Evolutionary conservation across 495 filamentous ascomycete genomes (phyloP).

Genomic region (Geoglossum glabrum): DNA sequence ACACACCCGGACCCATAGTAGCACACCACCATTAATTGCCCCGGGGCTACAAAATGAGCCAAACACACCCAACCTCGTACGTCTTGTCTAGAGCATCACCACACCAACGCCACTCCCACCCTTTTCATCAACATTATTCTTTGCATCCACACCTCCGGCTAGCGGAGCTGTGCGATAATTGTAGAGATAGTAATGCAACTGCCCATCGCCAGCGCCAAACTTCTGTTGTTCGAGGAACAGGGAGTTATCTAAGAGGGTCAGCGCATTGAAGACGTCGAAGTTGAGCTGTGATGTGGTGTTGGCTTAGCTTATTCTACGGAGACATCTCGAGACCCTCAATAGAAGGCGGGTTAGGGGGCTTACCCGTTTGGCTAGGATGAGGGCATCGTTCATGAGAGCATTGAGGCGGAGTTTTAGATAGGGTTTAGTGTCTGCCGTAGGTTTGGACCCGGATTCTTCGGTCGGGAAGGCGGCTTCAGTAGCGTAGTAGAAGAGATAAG

Average conservation of each 20-base stretch:
- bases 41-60: too few relatives aligned
- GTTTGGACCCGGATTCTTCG: conserved; percentile 17
- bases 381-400: conserved; percentile 56
- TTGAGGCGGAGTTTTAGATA: conserved; percentile 54
- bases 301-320: not conserved
- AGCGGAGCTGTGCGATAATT: conserved; percentile 79
- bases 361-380: conserved; percentile 71
- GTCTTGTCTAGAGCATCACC: conserved; percentile 43
- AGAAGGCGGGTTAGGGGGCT: not conserved
- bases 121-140: conserved; percentile 51
- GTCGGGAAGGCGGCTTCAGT: conserved; percentile 54
- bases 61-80: too few relatives aligned
- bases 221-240: conserved; percentile 84
- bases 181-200: conserved; percentile 89
- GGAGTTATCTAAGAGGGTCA: conserved; percentile 81
- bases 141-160: conserved; percentile 60
- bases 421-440: conserved; percentile 16
- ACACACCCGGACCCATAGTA: too few relatives aligned
- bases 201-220: conserved; percentile 83
- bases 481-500: conserved; percentile 94
- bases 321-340: not conserved
- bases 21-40: not conserved
- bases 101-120: conserved; percentile 73
- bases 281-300: conserved; percentile 30
- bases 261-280: conserved; percentile 93